Percentiles rank a stretch among this genome's conserved stretches.
Evolutionary conservation across 2,329 filamentous ascomycete genomes (phyloP).

Genomic region (Sporothrix variecibatus): DNA sequence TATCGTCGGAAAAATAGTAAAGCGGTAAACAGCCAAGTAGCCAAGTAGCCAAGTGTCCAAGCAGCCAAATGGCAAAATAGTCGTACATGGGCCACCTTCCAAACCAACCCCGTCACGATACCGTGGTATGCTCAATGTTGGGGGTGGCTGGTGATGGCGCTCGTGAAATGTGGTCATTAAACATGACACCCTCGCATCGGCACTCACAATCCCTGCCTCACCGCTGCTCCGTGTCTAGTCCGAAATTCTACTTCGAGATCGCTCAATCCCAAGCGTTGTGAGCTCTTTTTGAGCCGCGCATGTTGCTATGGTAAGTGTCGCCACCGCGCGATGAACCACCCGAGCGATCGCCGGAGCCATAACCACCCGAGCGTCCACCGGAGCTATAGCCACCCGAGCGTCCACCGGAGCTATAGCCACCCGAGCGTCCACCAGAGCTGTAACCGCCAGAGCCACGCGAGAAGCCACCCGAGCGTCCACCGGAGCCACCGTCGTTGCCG

Average conservation of each 20-base stretch:
- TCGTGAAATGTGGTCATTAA: conserved; percentile 15
- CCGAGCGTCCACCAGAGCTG: not conserved
- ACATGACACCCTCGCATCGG: not conserved
- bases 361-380: too few species aligned
- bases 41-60: not conserved
- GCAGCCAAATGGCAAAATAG: not conserved
- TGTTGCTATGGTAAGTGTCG: too few species aligned
- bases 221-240: not conserved
- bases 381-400: not conserved
- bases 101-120: not conserved
- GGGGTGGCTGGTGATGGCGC: not conserved
- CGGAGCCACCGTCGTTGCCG: too few species aligned
- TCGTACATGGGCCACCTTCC: conserved; percentile 15
- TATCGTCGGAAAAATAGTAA: not conserved
- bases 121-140: not conserved
- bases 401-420: not conserved
- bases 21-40: conserved; percentile 4
- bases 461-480: not conserved
- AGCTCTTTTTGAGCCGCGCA: too few species aligned
- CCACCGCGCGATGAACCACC: too few species aligned
- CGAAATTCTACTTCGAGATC: not conserved
- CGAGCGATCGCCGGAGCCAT: too few species aligned
- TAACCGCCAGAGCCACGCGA: not conserved
- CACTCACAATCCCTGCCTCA: not conserved
- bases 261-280: not conserved